A percentile compares a stretch with the other conserved stretches of the same genome.
Evolutionary conservation across 106 monocot species (phyloP).

Genomic region (Dioscorea dumetorum): DNA sequence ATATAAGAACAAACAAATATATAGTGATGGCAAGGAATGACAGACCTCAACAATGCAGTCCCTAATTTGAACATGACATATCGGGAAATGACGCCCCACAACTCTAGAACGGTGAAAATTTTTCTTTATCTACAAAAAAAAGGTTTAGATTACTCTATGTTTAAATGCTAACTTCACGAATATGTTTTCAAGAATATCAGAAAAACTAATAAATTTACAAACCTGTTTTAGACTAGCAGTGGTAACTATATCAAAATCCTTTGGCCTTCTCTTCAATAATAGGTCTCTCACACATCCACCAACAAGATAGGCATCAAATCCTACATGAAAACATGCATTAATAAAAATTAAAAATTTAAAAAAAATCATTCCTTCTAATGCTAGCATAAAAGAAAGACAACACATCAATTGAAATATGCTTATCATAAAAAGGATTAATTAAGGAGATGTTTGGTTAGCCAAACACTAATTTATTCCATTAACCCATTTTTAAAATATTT

Average conservation of each 20-base stretch:
- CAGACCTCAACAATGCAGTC: conserved; percentile 66
- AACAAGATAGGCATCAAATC: conserved; percentile 85
- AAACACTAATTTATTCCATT: not conserved
- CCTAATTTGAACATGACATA: conserved; percentile 49
- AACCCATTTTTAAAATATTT: not conserved
- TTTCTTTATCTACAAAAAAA: conserved; percentile 51
- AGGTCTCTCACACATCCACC: conserved; percentile 98
- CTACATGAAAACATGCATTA: conserved; percentile 18
- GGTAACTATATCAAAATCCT: conserved; percentile 95
- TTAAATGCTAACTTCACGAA: too few relatives aligned
- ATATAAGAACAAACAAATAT: not conserved
- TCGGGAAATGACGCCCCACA: conserved; percentile 69
- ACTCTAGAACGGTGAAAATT: conserved; percentile 39
- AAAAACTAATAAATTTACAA: not conserved
- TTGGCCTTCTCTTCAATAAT: conserved; percentile 71
- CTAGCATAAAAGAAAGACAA: not conserved
- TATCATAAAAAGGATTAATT: not conserved
- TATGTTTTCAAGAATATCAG: too few relatives aligned
- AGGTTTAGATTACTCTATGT: not conserved
- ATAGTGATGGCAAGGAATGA: not conserved
- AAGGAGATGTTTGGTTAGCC: not conserved
- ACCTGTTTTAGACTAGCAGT: conserved; percentile 79
- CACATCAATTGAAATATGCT: not conserved
- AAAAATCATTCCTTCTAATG: not conserved
- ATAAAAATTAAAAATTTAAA: not conserved